Base-by-base conservation (phyloP, 306 rosid genomes). In the Fagus crenata region DNA sequence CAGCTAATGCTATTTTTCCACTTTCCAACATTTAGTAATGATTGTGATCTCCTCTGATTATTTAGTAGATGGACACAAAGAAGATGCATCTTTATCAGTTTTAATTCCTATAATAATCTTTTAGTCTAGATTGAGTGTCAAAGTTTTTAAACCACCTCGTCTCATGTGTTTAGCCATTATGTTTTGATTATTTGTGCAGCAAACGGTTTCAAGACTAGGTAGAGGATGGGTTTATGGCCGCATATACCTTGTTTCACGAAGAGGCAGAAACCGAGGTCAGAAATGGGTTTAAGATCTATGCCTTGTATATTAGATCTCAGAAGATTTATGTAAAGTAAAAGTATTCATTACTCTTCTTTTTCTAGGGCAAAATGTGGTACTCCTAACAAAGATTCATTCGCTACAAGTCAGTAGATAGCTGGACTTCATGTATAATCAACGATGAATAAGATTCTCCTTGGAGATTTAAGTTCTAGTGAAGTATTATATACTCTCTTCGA, bases 211-310 rank as follows among this genome's bases (percentile, higher is more conserved):
- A 61, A 84, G 82, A 75, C 75, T 88, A 9, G 93, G 93, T 49
- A 90, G 96, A 82, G 85, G 87, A 72, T 91, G 99, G 99, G 90
- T 91, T 60, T 85, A 96, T 15, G 98, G 99, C 43, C 96, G 93
- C 53, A 86, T 96, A 79, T 91, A 87, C 84, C 91, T 96, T 32
- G 98, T 95, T 80, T 86, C 92, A 1, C 70, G 75, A 33, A 75
- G 78, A 79, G 80, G 89, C 70, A 79, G 84, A 75, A 77, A 87
- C 22, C 75, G 83, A 71, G 79, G 32, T 53, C 89, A 87, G 77
- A 87, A 86, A 84, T 74, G 72, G 79, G 40, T 67, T 71, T 89
- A 79, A 86, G 63, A 41, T 36, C 74, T 77, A 76, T 67, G 69
- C 65, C 79, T 53, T 58, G 77, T 53, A 31, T 35, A 40, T 33